Conservation (phyloP, 805 yeast genomes). For the Kodamaea kaohsiungensis region DNA sequence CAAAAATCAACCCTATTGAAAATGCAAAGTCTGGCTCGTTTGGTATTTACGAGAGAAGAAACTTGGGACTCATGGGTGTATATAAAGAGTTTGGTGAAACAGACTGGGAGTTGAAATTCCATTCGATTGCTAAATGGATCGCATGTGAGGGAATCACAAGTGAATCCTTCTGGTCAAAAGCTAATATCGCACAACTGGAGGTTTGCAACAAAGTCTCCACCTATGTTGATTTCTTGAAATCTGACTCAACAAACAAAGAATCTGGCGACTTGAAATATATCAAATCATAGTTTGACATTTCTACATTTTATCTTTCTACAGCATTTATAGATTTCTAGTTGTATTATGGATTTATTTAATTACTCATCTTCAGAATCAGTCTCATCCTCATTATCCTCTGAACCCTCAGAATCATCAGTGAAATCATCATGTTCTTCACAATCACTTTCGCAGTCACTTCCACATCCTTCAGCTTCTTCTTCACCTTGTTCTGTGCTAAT, state of each 20-base stretch:
- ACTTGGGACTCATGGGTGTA: slow-evolving; percentile 19
- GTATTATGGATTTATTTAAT: not conserved
- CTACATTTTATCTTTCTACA: not conserved
- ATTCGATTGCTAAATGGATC: slow-evolving; percentile 25
- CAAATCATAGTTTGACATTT: not conserved
- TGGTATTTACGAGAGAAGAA: slow-evolving; percentile 18
- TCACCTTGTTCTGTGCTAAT: slow-evolving; percentile 26
- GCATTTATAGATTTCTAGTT: not conserved
- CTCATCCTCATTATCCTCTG: not conserved
- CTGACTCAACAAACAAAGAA: slow-evolving; percentile 17
- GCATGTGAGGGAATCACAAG: slow-evolving; percentile 24
- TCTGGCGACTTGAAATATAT: slow-evolving; percentile 11
- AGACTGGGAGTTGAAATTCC: slow-evolving; percentile 28
- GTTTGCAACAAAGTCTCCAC: slow-evolving; percentile 23
- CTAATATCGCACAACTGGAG: slow-evolving; percentile 12
- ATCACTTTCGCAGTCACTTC: slow-evolving; percentile 3
- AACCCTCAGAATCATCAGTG: slow-evolving; percentile 1
- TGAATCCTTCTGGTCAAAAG: slow-evolving; percentile 20
- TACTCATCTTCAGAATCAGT: not conserved
- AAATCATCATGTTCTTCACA: not conserved
- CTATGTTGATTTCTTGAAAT: slow-evolving; percentile 25
- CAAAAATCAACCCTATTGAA: slow-evolving; percentile 20
- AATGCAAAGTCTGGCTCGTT: slow-evolving; percentile 13
- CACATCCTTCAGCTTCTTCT: slow-evolving; percentile 5
- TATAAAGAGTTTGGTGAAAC: slow-evolving; percentile 19